Evolutionary conservation across 208 protist genomes (phyloP), one percentile per base, ranked within the genome.

Genomic region (Trypanosoma melophagium): DNA sequence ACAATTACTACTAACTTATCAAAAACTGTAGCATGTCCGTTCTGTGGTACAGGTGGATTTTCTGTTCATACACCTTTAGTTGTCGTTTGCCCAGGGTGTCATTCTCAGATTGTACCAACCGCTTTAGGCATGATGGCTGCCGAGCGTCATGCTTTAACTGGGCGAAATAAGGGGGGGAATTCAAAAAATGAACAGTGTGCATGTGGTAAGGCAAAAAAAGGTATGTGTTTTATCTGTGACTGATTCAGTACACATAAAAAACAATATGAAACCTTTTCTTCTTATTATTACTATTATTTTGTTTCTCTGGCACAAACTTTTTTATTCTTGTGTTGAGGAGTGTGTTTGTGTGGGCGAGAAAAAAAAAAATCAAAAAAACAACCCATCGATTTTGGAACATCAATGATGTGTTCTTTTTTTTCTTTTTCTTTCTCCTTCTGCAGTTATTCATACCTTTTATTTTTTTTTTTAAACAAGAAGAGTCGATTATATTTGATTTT

Each of bases 221-320:
- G 86, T 2, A 42, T 66, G 40, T 92, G 86, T 69, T 92, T 92
- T 73, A 64, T 92, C 5, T 92, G 86, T 66, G 83, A 87, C 31
- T 89, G 66, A 80, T 9, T 41, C 14, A 40, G 16, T 5, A 35
- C 28, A 35, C 28, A 35, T 7, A 1, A 35, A 35, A 1, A 35
- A 35, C 28, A 35, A 35, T 5, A 5, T 35, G 1, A 35, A 5
- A 5, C 5, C 28, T 35, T 35, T 35, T 35, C 5, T 35, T 35
- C 5, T 35, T 19, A 52, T 44, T 47, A 51, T 16, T 8, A 3
- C 13, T 9, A 28, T 35, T 65, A 1, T 40, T 40, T 58, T n/a
- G 7, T 58, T 40, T 3, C 13, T 58, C 17, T 16, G 28, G 28
- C 28, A 35, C 28, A 35, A 35, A 35, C 28, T 5, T 35, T 35